A percentile compares a stretch with the other conserved stretches of the same genome.
These are phyloP conservation scores for Neurospora sp. DNA, from an alignment of 2,329 filamentous ascomycete species.

Conservation along the genomic window DNA sequence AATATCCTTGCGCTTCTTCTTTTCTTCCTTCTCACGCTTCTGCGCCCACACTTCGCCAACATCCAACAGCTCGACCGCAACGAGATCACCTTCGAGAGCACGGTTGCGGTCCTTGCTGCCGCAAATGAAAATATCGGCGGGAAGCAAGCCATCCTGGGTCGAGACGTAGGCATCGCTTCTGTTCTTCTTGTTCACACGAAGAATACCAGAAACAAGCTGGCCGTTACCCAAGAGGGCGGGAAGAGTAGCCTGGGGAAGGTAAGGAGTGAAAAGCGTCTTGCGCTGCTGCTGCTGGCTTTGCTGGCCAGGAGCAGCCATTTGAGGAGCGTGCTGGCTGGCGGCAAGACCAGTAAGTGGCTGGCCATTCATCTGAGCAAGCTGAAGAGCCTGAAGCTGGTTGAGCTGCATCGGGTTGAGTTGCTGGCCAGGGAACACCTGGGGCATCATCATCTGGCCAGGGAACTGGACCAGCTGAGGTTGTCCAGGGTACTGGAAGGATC, in stretches of 20 bases:
- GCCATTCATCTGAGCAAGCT: constrained; percentile 74
- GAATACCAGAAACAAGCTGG: constrained; percentile 89
- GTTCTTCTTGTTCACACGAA: constrained; percentile 99
- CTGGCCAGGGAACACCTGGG: constrained; percentile 75
- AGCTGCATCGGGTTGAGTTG: constrained; percentile 82
- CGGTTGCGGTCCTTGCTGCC: constrained; percentile 98
- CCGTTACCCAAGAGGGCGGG: constrained; percentile 85
- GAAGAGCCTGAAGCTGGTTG: constrained; percentile 82
- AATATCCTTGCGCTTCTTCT: constrained; percentile 99
- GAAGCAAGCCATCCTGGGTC: constrained; percentile 73
- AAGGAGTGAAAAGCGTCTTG: constrained; percentile 97
- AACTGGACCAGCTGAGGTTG: constrained; percentile 85
- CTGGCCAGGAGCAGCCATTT: constrained; percentile 56
- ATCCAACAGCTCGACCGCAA: constrained; percentile 90
- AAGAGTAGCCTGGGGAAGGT: constrained; percentile 86
- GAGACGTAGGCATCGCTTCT: constrained; percentile 97
- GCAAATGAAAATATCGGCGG: constrained; percentile 98
- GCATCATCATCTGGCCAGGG: constrained; percentile 77
- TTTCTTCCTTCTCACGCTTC: constrained; percentile 98
- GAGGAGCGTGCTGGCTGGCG: constrained; percentile 63
- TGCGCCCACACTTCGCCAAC: constrained; percentile 98
- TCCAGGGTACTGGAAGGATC: constrained; percentile 77
- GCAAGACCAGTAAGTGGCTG: constrained; percentile 61
- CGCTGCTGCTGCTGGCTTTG: constrained; percentile 60
- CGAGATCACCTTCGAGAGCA: constrained; percentile 88